Evolutionary conservation across 2,329 filamentous ascomycete genomes (phyloP).

Genomic region (Furcasterigmium furcatum): DNA sequence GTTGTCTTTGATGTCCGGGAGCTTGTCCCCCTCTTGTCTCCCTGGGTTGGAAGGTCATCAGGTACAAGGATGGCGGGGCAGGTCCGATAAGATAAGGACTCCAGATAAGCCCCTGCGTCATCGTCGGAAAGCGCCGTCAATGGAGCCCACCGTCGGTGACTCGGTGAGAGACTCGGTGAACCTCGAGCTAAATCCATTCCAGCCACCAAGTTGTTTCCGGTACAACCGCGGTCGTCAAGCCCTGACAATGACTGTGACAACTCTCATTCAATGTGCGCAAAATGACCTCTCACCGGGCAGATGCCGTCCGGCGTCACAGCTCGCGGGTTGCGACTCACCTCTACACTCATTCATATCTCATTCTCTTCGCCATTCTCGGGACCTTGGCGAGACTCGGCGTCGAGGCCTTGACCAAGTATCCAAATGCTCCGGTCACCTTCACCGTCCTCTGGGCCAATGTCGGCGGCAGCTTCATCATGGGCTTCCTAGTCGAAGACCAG

Average conservation of each 20-base stretch:
- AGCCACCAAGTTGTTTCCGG: too few species aligned
- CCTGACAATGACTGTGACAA: too few species aligned
- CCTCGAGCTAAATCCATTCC: too few species aligned
- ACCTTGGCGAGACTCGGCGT: constrained; percentile 81
- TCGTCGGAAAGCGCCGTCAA: too few species aligned
- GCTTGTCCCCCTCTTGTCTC: too few species aligned
- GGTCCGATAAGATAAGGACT: neutral
- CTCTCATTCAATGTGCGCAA: too few species aligned
- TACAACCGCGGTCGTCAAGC: too few species aligned
- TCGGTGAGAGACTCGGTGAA: too few species aligned
- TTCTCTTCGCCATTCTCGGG: constrained; percentile 82
- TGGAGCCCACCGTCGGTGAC: too few species aligned
- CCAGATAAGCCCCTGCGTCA: too few species aligned
- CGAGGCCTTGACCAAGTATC: constrained; percentile 75
- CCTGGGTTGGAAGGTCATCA: neutral
- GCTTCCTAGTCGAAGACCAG: constrained; percentile 78
- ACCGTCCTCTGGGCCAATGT: constrained; percentile 86
- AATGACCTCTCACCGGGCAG: too few species aligned
- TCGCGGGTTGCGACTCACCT: constrained; percentile 34
- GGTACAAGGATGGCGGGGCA: neutral
- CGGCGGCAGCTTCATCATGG: constrained; percentile 76
- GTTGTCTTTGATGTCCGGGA: neutral
- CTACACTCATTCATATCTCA: constrained; percentile 76
- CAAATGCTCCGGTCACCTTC: constrained; percentile 71
- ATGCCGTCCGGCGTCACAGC: too few species aligned